Base-by-base conservation (phyloP, 805 yeast genomes). In the Candida pini region DNA sequence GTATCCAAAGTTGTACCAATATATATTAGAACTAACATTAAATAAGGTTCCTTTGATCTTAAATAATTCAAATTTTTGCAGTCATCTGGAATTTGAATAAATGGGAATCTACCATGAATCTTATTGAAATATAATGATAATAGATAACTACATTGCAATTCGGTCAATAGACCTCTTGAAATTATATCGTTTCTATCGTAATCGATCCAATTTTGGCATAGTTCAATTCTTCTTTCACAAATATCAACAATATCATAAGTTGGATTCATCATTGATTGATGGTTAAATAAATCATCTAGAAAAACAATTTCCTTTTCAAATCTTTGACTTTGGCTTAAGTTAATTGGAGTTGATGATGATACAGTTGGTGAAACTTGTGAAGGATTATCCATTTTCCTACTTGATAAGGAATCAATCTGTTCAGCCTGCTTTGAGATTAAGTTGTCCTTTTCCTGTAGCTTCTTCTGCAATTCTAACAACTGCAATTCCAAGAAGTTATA, bases 1-100 rank as follows among this genome's bases (percentile, higher is more conserved):
- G 19, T 53, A 19, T 66, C 58, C 9, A 69, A 58, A 18, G 70
- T 54, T 2, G 81, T 73, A 1, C 83, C 63, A 9, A 77, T 66
- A 3, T 85, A 70, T 70, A 87, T 71, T 12, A 87, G 62, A 0
- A 82, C 66, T 25, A 78, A 69, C 45, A 86, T 75, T 29, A 87
- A 54, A 16, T 73, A 66, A 2, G 94, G 95, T 28, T 68, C 67
- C 1, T 67, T 57, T 10, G 53, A 50, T 30, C 78, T 63, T 33
- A 87, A 48, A 12, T 62, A 63, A 7, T 70, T 75, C 5, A 72
- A 65, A 1, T 71, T 52, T 17, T 64, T 43, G n/a, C n/a, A n/a
- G 12, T 63, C 60, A 0, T 53, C 54, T 0, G 77, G 73, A 3
- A 84, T 53, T 22, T 62, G 67, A n/a, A 86, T 69, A 24, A 79